phyloP scores from a whole-genome alignment of 208 protist species.

The Trypanosoma boissoni region DNA sequence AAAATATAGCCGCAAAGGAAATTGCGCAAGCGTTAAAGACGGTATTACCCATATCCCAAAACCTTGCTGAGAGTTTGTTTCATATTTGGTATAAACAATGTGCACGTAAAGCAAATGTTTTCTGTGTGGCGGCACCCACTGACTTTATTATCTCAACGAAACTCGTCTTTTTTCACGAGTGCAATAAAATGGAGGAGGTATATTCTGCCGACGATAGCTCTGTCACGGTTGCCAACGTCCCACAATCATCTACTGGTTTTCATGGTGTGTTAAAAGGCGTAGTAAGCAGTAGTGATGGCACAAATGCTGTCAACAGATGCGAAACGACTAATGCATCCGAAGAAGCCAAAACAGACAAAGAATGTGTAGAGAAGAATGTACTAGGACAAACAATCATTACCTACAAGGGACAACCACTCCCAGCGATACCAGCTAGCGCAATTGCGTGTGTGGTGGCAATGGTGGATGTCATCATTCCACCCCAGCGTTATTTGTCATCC shows the following conservation, averaged over 20 bases:
- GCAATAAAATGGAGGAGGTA: conserved; percentile 27
- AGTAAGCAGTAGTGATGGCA: background rate
- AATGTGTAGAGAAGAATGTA: conserved; percentile 8
- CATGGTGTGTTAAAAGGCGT: background rate
- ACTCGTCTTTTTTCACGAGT: conserved; percentile 47
- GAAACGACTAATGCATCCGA: conserved; percentile 1
- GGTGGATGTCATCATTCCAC: conserved; percentile 75
- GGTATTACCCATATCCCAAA: conserved; percentile 48
- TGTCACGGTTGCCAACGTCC: background rate
- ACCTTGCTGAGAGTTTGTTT: conserved; percentile 58
- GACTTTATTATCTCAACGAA: conserved; percentile 66
- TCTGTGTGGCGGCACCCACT: conserved; percentile 44
- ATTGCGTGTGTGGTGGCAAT: conserved; percentile 51
- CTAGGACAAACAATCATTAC: conserved; percentile 28
- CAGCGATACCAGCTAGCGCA: conserved; percentile 45
- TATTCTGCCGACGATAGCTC: conserved; percentile 14
- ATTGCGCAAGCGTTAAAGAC: conserved; percentile 21
- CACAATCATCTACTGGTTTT: background rate
- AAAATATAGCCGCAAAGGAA: background rate
- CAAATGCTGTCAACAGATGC: background rate
- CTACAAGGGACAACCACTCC: conserved; percentile 31
- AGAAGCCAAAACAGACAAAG: conserved; percentile 1
- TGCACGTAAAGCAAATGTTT: conserved; percentile 48
- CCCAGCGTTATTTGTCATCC: conserved; percentile 47
- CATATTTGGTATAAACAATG: conserved; percentile 61